Evolutionary conservation across 73 alveolate species (phyloP).

Genomic region (Paramecium octaurelia): DNA sequence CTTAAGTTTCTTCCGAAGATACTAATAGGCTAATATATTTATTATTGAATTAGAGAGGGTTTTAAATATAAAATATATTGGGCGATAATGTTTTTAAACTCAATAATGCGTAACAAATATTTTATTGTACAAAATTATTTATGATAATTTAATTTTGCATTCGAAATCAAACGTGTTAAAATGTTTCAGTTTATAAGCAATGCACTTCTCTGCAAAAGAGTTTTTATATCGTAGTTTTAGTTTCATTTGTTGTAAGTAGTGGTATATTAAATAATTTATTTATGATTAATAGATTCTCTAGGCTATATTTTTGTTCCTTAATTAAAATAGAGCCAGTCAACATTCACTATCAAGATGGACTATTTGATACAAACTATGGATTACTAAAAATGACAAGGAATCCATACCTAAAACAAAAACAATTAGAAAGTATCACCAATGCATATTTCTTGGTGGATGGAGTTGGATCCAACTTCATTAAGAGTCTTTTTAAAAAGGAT

Average conservation of each 20-base stretch:
- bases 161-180: not conserved
- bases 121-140: not conserved
- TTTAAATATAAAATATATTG: not conserved
- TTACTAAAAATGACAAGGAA: slow-evolving; percentile 14
- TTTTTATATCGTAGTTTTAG: not conserved
- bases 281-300: not conserved
- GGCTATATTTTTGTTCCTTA: not conserved
- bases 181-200: not conserved
- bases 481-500: slow-evolving; percentile 29
- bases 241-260: not conserved
- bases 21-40: not conserved
- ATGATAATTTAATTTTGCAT: not conserved
- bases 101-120: slow-evolving; percentile 13
- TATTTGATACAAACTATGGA: slow-evolving; percentile 22
- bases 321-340: not conserved
- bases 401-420: not conserved
- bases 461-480: slow-evolving; percentile 5
- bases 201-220: not conserved
- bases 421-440: not conserved
- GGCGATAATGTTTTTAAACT: not conserved
- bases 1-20: not conserved
- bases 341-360: not conserved
- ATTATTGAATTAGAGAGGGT: not conserved
- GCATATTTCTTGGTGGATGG: not conserved
- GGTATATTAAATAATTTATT: not conserved